These are phyloP conservation scores for Bjerkandera adusta DNA, from an alignment of 1,284 basidiomycete species.

Conservation along the genomic window DNA sequence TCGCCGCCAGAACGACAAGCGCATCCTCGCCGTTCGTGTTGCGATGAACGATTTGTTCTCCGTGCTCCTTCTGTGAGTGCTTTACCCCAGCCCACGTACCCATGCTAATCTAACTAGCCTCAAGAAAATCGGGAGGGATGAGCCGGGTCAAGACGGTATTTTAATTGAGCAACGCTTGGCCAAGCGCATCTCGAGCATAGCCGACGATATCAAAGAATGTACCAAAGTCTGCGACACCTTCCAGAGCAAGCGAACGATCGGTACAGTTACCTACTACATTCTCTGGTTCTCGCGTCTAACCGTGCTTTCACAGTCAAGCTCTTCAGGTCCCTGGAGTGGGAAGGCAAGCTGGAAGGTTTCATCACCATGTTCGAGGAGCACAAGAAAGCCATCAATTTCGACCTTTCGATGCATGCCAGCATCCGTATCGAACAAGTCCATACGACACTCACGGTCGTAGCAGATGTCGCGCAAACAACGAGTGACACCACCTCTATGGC, in stretches of 20 bases:
- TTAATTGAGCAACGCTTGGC: background rate
- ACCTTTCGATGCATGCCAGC: slow-evolving; percentile 1
- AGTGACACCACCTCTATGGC: background rate
- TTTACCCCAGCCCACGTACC: too few relatives aligned
- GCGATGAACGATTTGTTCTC: slow-evolving; percentile 4
- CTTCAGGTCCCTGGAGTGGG: slow-evolving; percentile 3
- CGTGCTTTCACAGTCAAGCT: background rate
- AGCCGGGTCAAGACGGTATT: background rate
- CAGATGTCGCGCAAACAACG: background rate
- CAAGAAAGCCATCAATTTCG: slow-evolving; percentile 2
- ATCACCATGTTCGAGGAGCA: slow-evolving; percentile 1
- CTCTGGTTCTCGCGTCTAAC: background rate
- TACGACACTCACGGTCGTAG: background rate
- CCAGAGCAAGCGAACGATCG: background rate
- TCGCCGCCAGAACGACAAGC: slow-evolving; percentile 7
- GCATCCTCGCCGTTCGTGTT: background rate
- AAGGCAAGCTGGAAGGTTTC: slow-evolving; percentile 1
- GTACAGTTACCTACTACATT: background rate
- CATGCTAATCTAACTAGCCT: too few relatives aligned
- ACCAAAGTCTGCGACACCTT: slow-evolving; percentile 4
- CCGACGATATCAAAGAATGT: slow-evolving; percentile 2
- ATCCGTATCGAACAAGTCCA: slow-evolving; percentile 3
- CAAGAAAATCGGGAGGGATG: background rate
- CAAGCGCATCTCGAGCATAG: background rate
- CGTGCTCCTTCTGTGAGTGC: background rate